Evolutionary conservation across 2,329 filamentous ascomycete genomes (phyloP).

Genomic region (Trichophaea hybrida): DNA sequence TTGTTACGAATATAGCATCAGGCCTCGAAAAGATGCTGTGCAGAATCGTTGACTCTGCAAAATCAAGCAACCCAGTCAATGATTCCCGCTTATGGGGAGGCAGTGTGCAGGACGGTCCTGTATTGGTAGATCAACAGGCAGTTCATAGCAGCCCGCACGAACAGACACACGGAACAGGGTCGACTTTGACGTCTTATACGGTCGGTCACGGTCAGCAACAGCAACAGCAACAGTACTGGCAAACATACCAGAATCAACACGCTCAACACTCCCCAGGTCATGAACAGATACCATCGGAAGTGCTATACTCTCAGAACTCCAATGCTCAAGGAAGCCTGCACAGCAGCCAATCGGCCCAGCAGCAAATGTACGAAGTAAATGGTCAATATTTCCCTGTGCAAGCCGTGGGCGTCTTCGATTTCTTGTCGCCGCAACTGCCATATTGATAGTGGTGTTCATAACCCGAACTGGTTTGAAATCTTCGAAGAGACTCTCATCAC

Average conservation of each 20-base stretch:
- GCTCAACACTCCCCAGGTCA: conserved; percentile 2
- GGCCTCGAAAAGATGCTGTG: conserved; percentile 21
- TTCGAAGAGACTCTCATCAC: too few species aligned
- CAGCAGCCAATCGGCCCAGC: conserved; percentile 1
- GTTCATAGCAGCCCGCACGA: neutral
- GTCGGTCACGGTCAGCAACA: conserved; percentile 7
- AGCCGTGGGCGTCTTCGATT: conserved; percentile 19
- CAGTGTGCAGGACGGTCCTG: neutral
- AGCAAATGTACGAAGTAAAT: conserved; percentile 18
- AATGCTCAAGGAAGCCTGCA: conserved; percentile 3
- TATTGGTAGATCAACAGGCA: neutral
- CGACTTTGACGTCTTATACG: neutral
- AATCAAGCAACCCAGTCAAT: conserved; percentile 18
- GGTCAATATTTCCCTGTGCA: conserved; percentile 22
- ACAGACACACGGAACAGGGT: neutral
- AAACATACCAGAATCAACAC: conserved; percentile 7
- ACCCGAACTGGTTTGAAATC: too few species aligned
- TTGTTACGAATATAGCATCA: conserved; percentile 19
- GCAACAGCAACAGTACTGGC: conserved; percentile 11
- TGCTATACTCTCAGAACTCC: neutral
- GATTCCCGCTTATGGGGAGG: conserved; percentile 15
- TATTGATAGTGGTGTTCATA: conserved; percentile 8
- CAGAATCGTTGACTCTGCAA: conserved; percentile 17
- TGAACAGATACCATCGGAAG: neutral
- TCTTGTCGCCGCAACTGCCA: conserved; percentile 20